Conservation (phyloP, 148 eudicot genomes). For the Simmondsia chinensis region DNA sequence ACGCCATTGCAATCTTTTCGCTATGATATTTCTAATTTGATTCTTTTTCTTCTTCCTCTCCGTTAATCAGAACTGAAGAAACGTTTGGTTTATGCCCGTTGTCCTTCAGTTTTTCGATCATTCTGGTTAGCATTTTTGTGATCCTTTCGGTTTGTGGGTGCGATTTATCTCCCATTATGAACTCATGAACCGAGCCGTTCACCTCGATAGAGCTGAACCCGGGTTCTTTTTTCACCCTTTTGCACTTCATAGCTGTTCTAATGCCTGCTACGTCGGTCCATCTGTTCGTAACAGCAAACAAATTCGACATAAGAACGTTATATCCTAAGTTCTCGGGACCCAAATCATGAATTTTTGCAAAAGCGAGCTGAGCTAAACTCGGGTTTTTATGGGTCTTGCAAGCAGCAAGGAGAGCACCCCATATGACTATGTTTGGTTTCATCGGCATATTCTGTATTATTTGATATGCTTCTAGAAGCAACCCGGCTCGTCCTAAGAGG, state of each 20-base stretch:
- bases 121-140: conserved; percentile 25
- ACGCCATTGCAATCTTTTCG: conserved; percentile 32
- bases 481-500: conserved; percentile 48
- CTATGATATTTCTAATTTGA: conserved; percentile 18
- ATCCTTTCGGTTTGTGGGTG: conserved; percentile 34
- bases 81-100: conserved; percentile 31
- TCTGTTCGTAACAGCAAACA: conserved; percentile 33
- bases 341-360: conserved; percentile 25
- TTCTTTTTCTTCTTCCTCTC: conserved; percentile 21
- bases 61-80: conserved; percentile 14
- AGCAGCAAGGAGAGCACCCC: conserved; percentile 55
- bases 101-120: conserved; percentile 32
- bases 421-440: conserved; percentile 38
- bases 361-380: conserved; percentile 48
- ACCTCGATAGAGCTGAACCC: conserved; percentile 57
- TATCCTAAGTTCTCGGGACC: conserved; percentile 55
- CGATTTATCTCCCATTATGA: conserved; percentile 31
- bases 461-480: conserved; percentile 35
- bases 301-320: conserved; percentile 40
- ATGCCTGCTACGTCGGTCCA: conserved; percentile 32
- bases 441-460: conserved; percentile 43
- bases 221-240: conserved; percentile 44
- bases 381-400: conserved; percentile 40
- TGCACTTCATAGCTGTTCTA: conserved; percentile 39
- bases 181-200: conserved; percentile 35